These are phyloP conservation scores for Russula sp. DNA, from an alignment of 768 basidiomycete species.

Conservation along the genomic window DNA sequence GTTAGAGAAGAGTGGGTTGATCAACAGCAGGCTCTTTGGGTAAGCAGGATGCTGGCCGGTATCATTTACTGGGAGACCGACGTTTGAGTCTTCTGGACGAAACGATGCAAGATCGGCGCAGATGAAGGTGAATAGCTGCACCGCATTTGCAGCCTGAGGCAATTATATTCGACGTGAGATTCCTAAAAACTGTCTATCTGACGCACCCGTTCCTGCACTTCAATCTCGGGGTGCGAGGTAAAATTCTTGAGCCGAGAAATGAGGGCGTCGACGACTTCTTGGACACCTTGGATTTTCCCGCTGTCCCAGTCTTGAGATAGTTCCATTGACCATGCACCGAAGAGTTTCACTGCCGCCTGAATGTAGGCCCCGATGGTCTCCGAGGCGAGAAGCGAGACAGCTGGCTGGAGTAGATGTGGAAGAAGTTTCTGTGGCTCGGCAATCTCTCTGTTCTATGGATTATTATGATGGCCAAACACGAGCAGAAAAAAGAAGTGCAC, in stretches of 20 bases:
- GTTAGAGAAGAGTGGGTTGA: conserved; percentile 67
- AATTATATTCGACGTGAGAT: conserved; percentile 10
- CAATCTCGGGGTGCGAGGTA: conserved; percentile 60
- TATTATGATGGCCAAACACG: not conserved
- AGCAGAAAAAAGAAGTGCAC: not conserved
- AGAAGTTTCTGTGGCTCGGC: conserved; percentile 69
- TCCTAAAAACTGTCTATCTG: not conserved
- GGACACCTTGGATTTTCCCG: conserved; percentile 60
- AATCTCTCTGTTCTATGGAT: conserved; percentile 51
- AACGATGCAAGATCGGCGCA: conserved; percentile 61
- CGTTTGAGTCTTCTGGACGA: conserved; percentile 38
- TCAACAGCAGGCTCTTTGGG: conserved; percentile 86
- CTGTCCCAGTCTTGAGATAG: conserved; percentile 73
- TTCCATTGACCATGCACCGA: conserved; percentile 77
- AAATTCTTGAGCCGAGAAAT: conserved; percentile 55
- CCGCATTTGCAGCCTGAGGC: conserved; percentile 69
- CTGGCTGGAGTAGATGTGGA: conserved; percentile 58
- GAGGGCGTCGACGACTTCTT: conserved; percentile 55
- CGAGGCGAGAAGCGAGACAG: conserved; percentile 48
- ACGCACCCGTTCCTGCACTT: conserved; percentile 88
- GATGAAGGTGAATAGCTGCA: conserved; percentile 71
- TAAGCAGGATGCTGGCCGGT: conserved; percentile 47
- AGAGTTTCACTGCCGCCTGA: conserved; percentile 79
- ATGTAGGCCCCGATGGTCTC: conserved; percentile 75
- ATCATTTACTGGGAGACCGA: conserved; percentile 31